Base-by-base conservation (phyloP, 352 stramenopile species). In the Thraustochytrium striatum region DNA sequence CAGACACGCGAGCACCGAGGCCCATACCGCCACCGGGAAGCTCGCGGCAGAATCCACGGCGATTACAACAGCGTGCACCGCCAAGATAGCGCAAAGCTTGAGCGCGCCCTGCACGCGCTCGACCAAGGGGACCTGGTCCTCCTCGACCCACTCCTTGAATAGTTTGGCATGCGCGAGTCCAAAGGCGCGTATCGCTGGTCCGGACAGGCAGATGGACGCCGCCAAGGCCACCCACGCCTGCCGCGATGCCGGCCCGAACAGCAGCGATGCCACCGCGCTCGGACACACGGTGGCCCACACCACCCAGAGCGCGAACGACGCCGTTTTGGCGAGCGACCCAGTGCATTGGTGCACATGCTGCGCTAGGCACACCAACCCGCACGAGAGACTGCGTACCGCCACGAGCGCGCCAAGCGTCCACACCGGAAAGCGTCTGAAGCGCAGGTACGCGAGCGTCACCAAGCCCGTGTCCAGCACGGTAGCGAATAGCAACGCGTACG, bases 141-240 rank as follows among this genome's bases (percentile, higher is more conserved):
- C 65, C 52, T 75, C 65, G 41, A 75, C 65, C 65, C 65, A 75
- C 36, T 75, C 65, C 8, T 38, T 30, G 7, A 75, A 30, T 21
- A 75, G 65, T 38, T 61, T 75, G 28, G 65, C 65, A 2, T 75
- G 65, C 43, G 61, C 65, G 25, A 75, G 65, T 5, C 41, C 65
- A 7, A 75, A 62, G 16, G 65, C 65, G 21, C 65, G 65, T 9
- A 75, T 11, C 11, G 65, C 30, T 21, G 65, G 65, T 0, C 65
- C 65, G 2, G 65, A 62, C 9, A 61, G 13, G 32, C 65, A n/a
- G 11, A 75, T 28, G 16, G 61, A 39, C 21, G 36, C 52, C 44
- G 61, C 50, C 19, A 75, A 32, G 41, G 61, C 25, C 41, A 75
- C 9, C 3, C 65, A 9, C 11, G 41, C 28, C 11, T 30, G 41